Evolutionary conservation across 2,329 filamentous ascomycete genomes (phyloP), one percentile per base, ranked within the genome.

Genomic region (Talaromyces piceae): DNA sequence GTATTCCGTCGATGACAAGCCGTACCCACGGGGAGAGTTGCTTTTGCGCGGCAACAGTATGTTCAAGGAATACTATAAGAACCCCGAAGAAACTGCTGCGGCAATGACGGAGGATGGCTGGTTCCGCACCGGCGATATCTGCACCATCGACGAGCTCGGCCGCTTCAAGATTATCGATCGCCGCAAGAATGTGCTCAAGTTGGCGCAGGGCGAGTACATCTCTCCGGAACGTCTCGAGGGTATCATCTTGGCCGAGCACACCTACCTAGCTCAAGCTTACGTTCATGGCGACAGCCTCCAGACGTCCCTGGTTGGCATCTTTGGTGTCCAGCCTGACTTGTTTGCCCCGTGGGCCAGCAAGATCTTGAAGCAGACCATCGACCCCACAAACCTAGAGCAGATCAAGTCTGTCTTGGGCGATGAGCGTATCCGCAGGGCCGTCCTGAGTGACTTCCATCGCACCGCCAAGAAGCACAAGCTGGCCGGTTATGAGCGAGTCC

Each of bases 141-240:
- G 83, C 63, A 81, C 84, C 57, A 77, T 98, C 22, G 93, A 98
- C 69, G 83, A 83, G 59, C 71, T 87, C 64, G 93, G 93, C 56
- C 88, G 91, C 54, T 86, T 97, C 76, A 84, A 82, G 70, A 95
- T 98, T 70, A 86, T 98, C 62, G 93, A 98, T 71, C 90, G 93
- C 62, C 86, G 90, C 73, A 98, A 98, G 86, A 97, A 97, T 72
- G 88, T 98, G n/a, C 82, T 98, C 66, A 98, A 98, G 79, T 82
- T 98, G 51, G 85, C 91, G 0, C 93, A 98, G 71, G 93, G 93
- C 68, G 93, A 98, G 74, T 98, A 98, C 73, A 89, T 98, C 63
- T 95, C 91, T 1, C 93, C 93, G 12, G 93, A 98, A 74, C 88
- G 91, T 52, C 88, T 98, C 64, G 93, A 98, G 76, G 96, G 95